These are phyloP conservation scores for Cupressus sempervirens DNA, from an alignment of 75 land plant species.

Conservation along the genomic window DNA sequence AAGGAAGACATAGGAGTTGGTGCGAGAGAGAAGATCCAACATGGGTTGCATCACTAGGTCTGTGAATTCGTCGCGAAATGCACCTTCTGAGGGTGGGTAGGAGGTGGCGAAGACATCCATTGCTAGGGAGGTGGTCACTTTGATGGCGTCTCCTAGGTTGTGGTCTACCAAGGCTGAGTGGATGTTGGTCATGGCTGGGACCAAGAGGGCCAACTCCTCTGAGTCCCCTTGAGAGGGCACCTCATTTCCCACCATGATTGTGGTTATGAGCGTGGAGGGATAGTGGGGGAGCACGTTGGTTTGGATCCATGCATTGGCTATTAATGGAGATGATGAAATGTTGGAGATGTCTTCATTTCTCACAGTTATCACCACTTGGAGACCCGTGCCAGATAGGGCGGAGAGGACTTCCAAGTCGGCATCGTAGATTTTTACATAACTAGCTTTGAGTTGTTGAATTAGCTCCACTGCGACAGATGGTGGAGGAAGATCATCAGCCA, in stretches of 20 bases:
- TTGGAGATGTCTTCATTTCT: conserved; percentile 24
- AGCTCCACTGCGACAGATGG: conserved; percentile 29
- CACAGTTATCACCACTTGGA: conserved; percentile 40
- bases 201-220: conserved; percentile 1
- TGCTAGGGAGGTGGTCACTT: conserved; percentile 43
- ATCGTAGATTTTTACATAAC: conserved; percentile 34
- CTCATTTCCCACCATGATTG: conserved; percentile 57
- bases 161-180: conserved; percentile 26
- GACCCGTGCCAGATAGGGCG: conserved; percentile 30
- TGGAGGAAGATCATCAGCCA: conserved; percentile 39
- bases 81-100: conserved; percentile 53
- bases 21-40: conserved; percentile 29
- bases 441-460: conserved; percentile 20
- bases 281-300: conserved; percentile 34
- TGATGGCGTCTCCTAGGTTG: conserved; percentile 21
- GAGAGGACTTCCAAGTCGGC: conserved; percentile 33
- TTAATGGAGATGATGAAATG: conserved; percentile 13
- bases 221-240: conserved; percentile 16
- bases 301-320: conserved; percentile 38
- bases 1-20: conserved; percentile 49
- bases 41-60: conserved; percentile 26
- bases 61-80: conserved; percentile 26
- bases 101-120: conserved; percentile 25
- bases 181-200: conserved; percentile 44
- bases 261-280: conserved; percentile 23